phyloP scores from a whole-genome alignment of 225 moss, liverwort and hornwort genomes.

The Polytrichum commune region DNA sequence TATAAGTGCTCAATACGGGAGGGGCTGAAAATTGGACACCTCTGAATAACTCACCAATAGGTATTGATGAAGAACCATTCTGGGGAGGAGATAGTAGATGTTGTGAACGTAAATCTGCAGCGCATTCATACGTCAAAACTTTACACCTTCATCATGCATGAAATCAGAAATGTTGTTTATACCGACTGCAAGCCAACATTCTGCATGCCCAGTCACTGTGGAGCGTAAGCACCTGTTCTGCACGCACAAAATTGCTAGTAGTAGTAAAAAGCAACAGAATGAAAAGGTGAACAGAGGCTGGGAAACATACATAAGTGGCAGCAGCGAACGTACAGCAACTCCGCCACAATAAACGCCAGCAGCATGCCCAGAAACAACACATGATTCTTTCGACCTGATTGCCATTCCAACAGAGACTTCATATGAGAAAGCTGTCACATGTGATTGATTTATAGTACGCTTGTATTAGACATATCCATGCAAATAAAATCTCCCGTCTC shows the following conservation, averaged over 20 bases:
- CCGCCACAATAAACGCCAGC: conserved; percentile 45
- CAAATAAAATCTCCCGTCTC: too few relatives aligned
- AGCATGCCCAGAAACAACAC: conserved; percentile 50
- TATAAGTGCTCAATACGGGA: too few relatives aligned
- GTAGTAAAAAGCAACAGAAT: conserved; percentile 1
- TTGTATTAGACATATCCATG: too few relatives aligned
- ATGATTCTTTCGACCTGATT: conserved; percentile 59
- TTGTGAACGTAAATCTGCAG: conserved; percentile 35
- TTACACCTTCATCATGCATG: too few relatives aligned
- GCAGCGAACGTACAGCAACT: conserved; percentile 45
- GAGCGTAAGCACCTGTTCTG: neutral
- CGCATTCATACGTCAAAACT: conserved; percentile 3
- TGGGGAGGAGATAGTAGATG: conserved; percentile 25
- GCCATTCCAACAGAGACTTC: conserved; percentile 7
- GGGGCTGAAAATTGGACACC: neutral
- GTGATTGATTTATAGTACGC: too few relatives aligned
- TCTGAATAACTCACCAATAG: conserved; percentile 28
- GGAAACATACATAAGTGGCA: conserved; percentile 48
- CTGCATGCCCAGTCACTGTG: neutral
- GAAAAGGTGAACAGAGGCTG: conserved; percentile 5
- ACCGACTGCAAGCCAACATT: too few relatives aligned
- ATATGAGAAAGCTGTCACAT: too few relatives aligned
- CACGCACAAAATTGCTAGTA: conserved; percentile 3
- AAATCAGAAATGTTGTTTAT: too few relatives aligned
- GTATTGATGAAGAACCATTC: conserved; percentile 19